phyloP scores from a whole-genome alignment of 257 asterid species.

The Fraxinus anomala region DNA sequence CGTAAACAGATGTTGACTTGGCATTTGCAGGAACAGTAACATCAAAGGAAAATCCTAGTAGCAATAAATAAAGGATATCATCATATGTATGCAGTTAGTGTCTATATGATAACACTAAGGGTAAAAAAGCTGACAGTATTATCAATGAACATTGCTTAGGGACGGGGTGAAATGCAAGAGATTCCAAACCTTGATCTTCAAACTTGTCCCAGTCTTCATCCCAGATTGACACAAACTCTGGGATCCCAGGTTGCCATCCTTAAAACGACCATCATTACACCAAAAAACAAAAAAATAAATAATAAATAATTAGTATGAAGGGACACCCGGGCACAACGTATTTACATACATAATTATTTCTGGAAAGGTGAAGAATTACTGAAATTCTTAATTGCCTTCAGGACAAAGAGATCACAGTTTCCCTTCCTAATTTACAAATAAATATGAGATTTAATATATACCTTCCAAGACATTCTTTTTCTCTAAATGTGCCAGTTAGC shows the following conservation, averaged over 20 bases:
- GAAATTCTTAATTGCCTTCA: background rate
- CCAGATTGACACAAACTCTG: slow-evolving; percentile 85
- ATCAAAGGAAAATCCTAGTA: slow-evolving; percentile 81
- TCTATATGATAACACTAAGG: slow-evolving; percentile 4
- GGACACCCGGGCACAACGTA: slow-evolving; percentile 15
- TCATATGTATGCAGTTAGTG: slow-evolving; percentile 11
- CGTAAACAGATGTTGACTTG: slow-evolving; percentile 46
- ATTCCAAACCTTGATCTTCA: slow-evolving; percentile 82
- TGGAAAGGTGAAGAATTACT: background rate
- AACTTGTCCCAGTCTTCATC: slow-evolving; percentile 99
- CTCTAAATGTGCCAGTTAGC: background rate
- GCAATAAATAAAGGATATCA: slow-evolving; percentile 28
- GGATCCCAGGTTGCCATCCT: slow-evolving; percentile 98
- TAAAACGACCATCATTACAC: slow-evolving; percentile 22
- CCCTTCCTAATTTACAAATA: background rate
- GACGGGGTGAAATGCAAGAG: slow-evolving; percentile 24
- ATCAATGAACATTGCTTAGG: background rate
- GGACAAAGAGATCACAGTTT: background rate
- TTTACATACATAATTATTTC: background rate
- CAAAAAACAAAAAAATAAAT: background rate
- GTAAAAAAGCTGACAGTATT: background rate
- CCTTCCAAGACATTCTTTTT: background rate
- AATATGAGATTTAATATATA: background rate
- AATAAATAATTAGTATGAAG: background rate
- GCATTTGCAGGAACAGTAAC: slow-evolving; percentile 55